A percentile compares a stretch with the other conserved stretches of the same genome.
These are phyloP conservation scores for Fusarium penzigii DNA, from an alignment of 2,329 filamentous ascomycete genomes.

Conservation along the genomic window DNA sequence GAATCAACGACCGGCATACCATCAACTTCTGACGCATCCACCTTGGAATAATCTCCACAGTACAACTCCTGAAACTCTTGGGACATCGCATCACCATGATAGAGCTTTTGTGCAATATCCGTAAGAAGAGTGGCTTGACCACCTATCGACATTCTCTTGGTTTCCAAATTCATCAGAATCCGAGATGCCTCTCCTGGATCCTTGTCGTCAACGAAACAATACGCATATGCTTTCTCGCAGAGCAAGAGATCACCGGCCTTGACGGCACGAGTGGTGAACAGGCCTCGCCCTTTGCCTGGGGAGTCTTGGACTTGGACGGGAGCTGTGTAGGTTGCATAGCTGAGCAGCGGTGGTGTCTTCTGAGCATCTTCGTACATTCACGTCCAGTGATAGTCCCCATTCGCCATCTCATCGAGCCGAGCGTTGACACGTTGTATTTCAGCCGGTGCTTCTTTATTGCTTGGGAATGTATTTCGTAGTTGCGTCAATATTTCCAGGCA, in stretches of 20 bases:
- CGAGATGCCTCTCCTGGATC: slow-evolving; percentile 9
- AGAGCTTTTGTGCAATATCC: slow-evolving; percentile 46
- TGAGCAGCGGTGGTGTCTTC: slow-evolving; percentile 42
- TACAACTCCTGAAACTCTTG: slow-evolving; percentile 33
- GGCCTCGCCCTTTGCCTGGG: slow-evolving; percentile 45
- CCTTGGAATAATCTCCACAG: slow-evolving; percentile 40
- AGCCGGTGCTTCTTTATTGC: slow-evolving; percentile 31
- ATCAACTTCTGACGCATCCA: slow-evolving; percentile 28
- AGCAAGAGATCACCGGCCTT: slow-evolving; percentile 52
- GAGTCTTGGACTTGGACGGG: slow-evolving; percentile 44
- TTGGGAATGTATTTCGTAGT: slow-evolving; percentile 36
- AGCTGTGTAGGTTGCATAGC: slow-evolving; percentile 47
- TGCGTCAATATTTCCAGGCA: slow-evolving; percentile 37
- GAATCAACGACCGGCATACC: slow-evolving; percentile 46
- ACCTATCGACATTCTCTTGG: slow-evolving; percentile 34
- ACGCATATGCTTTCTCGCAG: slow-evolving; percentile 57
- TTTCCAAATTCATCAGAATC: slow-evolving; percentile 41
- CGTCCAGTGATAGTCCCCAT: slow-evolving; percentile 41
- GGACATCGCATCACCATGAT: slow-evolving; percentile 35
- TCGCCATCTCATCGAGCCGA: slow-evolving; percentile 40
- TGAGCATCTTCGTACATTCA: slow-evolving; percentile 39
- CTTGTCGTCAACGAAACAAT: slow-evolving; percentile 34
- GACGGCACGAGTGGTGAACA: slow-evolving; percentile 51
- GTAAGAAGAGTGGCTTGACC: slow-evolving; percentile 43
- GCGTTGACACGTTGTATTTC: slow-evolving; percentile 32